Base-by-base conservation (phyloP, 2,329 filamentous ascomycete genomes). In the Hyphodiscus sp. region DNA sequence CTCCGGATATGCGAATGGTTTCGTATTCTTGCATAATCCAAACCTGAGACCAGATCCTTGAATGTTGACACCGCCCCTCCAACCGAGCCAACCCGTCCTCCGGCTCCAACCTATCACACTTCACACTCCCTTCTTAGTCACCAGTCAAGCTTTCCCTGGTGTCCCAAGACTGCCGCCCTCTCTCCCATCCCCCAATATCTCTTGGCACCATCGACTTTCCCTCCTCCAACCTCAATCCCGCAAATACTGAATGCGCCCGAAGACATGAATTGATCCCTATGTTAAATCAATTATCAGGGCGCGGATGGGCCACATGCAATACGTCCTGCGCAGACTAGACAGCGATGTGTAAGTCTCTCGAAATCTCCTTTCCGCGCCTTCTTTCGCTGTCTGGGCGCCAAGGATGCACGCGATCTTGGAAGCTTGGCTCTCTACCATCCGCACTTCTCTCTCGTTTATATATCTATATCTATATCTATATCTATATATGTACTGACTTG, bases 401-500 rank as follows among this genome's bases (percentile, higher is more conserved):
- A 30, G 46, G 13, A 26, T 33, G 46, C 54, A 55, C 49, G 47
- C 46, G 38, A 50, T 46, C 45, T 45, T 20, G 45, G 20, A 45
- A 44, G 51, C 53, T 58, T 62, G 48, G 53, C 54, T 30, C 30
- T 41, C 47, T 29, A 23, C 49, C 47, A 20, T 44, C n/a, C 6
- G 38, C 48, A 23, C 20, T 7, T 44, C 33, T 38, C 20, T 48
- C 15, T 47, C 23, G 16, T 38, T n/a, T n/a, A n/a, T n/a, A n/a
- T n/a, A n/a, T n/a, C n/a, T n/a, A n/a, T n/a, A n/a, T n/a, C n/a
- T n/a, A n/a, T n/a, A n/a, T n/a, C n/a, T n/a, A n/a, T n/a, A n/a
- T n/a, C n/a, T n/a, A n/a, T n/a, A 29, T 49, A 45, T 38, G 55
- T 51, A 47, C 58, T 57, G 54, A 59, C 53, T 44, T 42, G 46